phyloP scores from a whole-genome alignment of 2,329 filamentous ascomycete species.

The Penicillium sp. region DNA sequence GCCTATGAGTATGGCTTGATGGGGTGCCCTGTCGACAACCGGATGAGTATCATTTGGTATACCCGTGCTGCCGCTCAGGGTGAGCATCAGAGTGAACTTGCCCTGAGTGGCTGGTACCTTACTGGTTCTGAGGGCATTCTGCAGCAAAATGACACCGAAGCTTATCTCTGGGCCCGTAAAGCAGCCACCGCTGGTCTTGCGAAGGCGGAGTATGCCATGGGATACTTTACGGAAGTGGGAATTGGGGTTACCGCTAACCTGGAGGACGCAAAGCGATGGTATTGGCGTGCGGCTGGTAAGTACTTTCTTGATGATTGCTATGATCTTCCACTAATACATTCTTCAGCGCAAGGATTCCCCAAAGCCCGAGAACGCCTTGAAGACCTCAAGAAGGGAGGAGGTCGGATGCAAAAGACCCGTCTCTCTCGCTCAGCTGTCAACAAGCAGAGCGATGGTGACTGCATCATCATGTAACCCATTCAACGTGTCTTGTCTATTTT shows the following conservation, averaged over 20 bases:
- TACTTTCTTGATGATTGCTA: slow-evolving; percentile 24
- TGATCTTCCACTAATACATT: slow-evolving; percentile 4
- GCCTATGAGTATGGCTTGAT: slow-evolving; percentile 86
- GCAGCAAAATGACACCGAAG: slow-evolving; percentile 88
- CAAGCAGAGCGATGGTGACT: slow-evolving; percentile 86
- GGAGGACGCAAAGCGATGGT: slow-evolving; percentile 97
- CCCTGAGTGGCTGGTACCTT: slow-evolving; percentile 86
- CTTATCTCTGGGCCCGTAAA: slow-evolving; percentile 94
- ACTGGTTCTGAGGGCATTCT: slow-evolving; percentile 85
- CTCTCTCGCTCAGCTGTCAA: slow-evolving; percentile 78
- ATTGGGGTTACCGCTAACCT: slow-evolving; percentile 81
- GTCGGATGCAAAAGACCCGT: slow-evolving; percentile 65
- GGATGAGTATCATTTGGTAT: slow-evolving; percentile 89
- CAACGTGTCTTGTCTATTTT: neutral
- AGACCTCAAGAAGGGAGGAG: slow-evolving; percentile 77
- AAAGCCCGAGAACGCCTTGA: slow-evolving; percentile 90
- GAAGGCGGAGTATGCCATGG: slow-evolving; percentile 97
- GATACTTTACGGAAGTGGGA: slow-evolving; percentile 92
- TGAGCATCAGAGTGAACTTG: slow-evolving; percentile 86
- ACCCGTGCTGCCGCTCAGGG: slow-evolving; percentile 83
- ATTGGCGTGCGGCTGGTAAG: slow-evolving; percentile 93
- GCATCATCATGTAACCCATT: slow-evolving; percentile 45
- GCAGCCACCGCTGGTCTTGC: slow-evolving; percentile 80
- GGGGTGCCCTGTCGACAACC: slow-evolving; percentile 74
- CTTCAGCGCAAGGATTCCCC: slow-evolving; percentile 80